Conservation (phyloP, 2,329 filamentous ascomycete species). For the Sphaerostilbella broomeana region DNA sequence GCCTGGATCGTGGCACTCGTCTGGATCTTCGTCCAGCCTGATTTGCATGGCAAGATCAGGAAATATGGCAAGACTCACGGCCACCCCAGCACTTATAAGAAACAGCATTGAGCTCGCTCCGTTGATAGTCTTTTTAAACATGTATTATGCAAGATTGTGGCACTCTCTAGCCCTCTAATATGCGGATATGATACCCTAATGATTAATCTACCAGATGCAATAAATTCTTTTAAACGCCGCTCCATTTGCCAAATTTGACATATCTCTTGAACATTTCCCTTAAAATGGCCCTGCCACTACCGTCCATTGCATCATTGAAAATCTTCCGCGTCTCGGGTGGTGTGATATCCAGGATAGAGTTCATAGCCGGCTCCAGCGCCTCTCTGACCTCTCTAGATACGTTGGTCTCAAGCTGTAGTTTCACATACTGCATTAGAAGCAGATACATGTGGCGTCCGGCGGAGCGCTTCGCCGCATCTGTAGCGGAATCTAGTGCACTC, state of each 20-base stretch:
- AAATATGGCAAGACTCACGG: constrained; percentile 52
- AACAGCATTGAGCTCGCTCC: constrained; percentile 11
- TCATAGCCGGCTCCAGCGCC: constrained; percentile 51
- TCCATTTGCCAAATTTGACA: constrained; percentile 59
- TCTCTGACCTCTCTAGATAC: constrained; percentile 46
- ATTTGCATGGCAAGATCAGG: constrained; percentile 52
- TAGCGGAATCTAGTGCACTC: constrained; percentile 50
- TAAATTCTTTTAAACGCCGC: constrained; percentile 38
- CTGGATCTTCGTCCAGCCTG: constrained; percentile 51
- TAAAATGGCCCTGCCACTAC: constrained; percentile 52
- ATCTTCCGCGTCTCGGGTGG: constrained; percentile 47
- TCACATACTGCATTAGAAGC: constrained; percentile 53
- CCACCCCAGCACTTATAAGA: constrained; percentile 46
- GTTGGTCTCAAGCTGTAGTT: constrained; percentile 51
- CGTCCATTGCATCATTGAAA: constrained; percentile 54
- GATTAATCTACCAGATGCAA: neutral
- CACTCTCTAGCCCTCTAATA: neutral
- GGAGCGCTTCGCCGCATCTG: constrained; percentile 53
- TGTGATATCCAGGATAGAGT: constrained; percentile 53
- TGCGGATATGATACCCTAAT: constrained; percentile 8
- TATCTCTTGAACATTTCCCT: constrained; percentile 53
- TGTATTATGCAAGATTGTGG: constrained; percentile 1
- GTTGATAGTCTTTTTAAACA: neutral
- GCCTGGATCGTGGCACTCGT: constrained; percentile 46
- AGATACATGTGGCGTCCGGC: constrained; percentile 57